These are phyloP conservation scores for Acacia melanoxylon DNA, from an alignment of 306 rosid genomes.

Conservation along the genomic window DNA sequence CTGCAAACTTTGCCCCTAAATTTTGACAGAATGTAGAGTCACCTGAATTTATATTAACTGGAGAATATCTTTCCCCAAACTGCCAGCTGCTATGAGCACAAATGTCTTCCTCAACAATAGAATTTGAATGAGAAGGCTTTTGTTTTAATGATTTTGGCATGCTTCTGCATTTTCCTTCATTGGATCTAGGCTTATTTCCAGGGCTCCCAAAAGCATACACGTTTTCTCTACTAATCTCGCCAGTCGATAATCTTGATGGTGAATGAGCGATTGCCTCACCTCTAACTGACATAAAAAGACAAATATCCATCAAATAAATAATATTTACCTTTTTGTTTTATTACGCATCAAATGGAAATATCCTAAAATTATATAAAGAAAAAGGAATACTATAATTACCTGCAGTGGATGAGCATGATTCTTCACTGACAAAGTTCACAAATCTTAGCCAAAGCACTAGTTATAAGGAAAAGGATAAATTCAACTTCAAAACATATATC, in stretches of 20 bases:
- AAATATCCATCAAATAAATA: conserved; percentile 20
- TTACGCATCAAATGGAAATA: not conserved
- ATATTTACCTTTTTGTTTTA: not conserved
- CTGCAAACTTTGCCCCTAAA: conserved; percentile 45
- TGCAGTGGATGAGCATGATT: conserved; percentile 81
- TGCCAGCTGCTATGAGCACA: conserved; percentile 44
- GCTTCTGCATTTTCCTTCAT: conserved; percentile 38
- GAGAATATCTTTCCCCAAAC: conserved; percentile 48
- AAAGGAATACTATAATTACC: conserved; percentile 49
- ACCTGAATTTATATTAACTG: conserved; percentile 43
- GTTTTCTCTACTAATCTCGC: conserved; percentile 46
- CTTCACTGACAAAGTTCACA: conserved; percentile 63
- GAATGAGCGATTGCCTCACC: conserved; percentile 46
- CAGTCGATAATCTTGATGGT: conserved; percentile 39
- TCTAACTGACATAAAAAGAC: conserved; percentile 53
- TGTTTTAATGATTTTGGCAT: conserved; percentile 42
- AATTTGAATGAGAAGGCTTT: conserved; percentile 47
- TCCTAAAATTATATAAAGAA: conserved; percentile 4
- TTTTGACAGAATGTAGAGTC: conserved; percentile 45
- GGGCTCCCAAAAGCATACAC: conserved; percentile 44
- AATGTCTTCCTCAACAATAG: conserved; percentile 47
- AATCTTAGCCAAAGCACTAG: conserved; percentile 22
- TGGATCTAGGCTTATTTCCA: conserved; percentile 32
- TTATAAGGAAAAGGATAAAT: conserved; percentile 14
- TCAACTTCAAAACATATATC: conserved; percentile 5